Evolutionary conservation across 805 yeast genomes (phyloP).

Genomic region (Metschnikowia picachoensis): DNA sequence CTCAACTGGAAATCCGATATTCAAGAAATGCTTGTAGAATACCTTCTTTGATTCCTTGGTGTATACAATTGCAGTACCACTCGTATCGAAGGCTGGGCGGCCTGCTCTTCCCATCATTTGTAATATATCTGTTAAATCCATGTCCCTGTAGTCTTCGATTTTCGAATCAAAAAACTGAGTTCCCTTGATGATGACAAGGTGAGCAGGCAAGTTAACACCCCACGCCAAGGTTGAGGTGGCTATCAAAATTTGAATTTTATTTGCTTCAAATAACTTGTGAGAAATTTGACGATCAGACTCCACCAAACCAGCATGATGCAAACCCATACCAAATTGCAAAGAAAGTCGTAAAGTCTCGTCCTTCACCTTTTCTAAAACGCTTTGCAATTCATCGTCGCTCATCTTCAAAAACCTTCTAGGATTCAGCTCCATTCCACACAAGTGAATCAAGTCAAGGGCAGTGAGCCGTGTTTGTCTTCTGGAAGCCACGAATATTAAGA

Average conservation of each 20-base stretch:
- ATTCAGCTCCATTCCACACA: constrained; percentile 75
- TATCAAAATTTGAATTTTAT: constrained; percentile 65
- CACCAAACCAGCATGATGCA: constrained; percentile 80
- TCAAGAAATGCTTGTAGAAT: constrained; percentile 73
- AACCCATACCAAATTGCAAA: constrained; percentile 68
- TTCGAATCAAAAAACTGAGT: constrained; percentile 53
- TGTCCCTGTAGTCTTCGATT: constrained; percentile 53
- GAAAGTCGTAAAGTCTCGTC: constrained; percentile 79
- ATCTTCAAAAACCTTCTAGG: constrained; percentile 68
- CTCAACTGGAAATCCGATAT: constrained; percentile 80
- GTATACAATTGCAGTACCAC: constrained; percentile 64
- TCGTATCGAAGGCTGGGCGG: constrained; percentile 74
- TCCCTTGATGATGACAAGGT: constrained; percentile 57
- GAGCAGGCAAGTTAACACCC: constrained; percentile 70
- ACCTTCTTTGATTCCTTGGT: constrained; percentile 72
- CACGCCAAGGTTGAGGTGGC: constrained; percentile 82
- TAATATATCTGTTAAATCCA: constrained; percentile 77
- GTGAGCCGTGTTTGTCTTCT: constrained; percentile 80
- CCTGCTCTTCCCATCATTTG: constrained; percentile 90
- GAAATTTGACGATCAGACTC: constrained; percentile 68
- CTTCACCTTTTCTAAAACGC: constrained; percentile 51
- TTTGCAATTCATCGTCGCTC: constrained; percentile 59
- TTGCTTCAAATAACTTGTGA: constrained; percentile 66
- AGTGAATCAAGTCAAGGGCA: constrained; percentile 70
- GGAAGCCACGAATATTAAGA: constrained; percentile 79